Evolutionary conservation across 2,329 filamentous ascomycete genomes (phyloP).

Genomic region (Akanthomyces muscarius): DNA sequence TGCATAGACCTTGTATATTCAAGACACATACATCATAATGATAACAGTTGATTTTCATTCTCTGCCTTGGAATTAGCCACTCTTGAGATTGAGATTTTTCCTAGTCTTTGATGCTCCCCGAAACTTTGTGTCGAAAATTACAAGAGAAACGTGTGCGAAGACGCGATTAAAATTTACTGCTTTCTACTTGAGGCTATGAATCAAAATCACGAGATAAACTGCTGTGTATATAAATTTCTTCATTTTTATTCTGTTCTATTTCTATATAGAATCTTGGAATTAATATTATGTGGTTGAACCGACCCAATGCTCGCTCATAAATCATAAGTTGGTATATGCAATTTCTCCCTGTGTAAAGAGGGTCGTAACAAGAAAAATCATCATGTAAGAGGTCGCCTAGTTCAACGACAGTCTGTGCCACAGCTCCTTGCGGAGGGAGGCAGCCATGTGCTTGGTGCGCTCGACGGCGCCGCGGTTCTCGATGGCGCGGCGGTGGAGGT

Average conservation of each 20-base stretch:
- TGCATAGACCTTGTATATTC: neutral
- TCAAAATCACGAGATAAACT: neutral
- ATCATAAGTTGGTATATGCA: slow-evolving; percentile 11
- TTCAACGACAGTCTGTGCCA: slow-evolving; percentile 24
- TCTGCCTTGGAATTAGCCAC: neutral
- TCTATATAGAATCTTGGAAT: neutral
- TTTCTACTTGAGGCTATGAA: neutral
- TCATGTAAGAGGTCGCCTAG: neutral
- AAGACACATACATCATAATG: slow-evolving; percentile 2
- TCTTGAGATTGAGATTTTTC: neutral
- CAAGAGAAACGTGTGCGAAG: too few species aligned
- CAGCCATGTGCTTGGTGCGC: slow-evolving; percentile 24
- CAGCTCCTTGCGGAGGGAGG: slow-evolving; percentile 28
- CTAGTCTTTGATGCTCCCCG: neutral
- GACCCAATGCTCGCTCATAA: slow-evolving; percentile 14
- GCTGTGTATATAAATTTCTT: neutral
- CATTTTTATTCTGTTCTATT: slow-evolving; percentile 2
- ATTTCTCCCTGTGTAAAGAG: neutral
- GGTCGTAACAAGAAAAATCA: neutral
- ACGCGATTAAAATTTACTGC: too few species aligned
- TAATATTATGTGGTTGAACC: neutral
- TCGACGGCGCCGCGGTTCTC: slow-evolving; percentile 26
- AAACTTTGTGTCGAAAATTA: neutral
- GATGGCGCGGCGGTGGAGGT: slow-evolving; percentile 22
- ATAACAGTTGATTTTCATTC: neutral